phyloP scores from a whole-genome alignment of 106 monocot species.

The Acanthochlamys bracteata region DNA sequence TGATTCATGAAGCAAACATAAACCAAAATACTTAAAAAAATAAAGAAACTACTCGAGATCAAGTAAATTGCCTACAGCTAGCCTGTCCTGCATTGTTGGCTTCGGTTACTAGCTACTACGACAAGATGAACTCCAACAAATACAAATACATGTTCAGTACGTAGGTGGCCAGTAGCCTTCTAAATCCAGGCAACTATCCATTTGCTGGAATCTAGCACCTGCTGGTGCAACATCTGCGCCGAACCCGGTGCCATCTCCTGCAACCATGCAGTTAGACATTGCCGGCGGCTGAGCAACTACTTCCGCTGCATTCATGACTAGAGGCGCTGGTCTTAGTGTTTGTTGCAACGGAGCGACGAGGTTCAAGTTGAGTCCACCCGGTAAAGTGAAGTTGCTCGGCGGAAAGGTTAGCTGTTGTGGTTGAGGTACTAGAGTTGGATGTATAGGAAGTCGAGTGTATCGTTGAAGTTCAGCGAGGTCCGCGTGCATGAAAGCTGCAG shows the following conservation, averaged over 20 bases:
- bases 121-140: not conserved
- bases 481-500: not conserved
- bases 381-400: conserved; percentile 6
- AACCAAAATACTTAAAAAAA: no score
- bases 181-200: conserved; percentile 24
- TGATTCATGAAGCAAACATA: no score
- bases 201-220: conserved; percentile 15
- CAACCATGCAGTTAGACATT: not conserved
- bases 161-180: conserved; percentile 34
- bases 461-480: conserved; percentile 32
- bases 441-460: conserved; percentile 17
- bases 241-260: not conserved
- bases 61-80: no score
- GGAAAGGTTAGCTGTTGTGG: conserved; percentile 14
- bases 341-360: conserved; percentile 2
- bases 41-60: no score
- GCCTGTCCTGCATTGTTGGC: not conserved
- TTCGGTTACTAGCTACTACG: not conserved
- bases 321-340: not conserved
- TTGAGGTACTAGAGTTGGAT: conserved; percentile 8
- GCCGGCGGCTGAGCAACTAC: not conserved
- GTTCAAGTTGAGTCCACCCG: conserved; percentile 26
- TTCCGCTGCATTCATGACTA: conserved; percentile 7
- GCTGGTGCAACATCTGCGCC: not conserved
- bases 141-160: not conserved